Conservation (phyloP, 805 yeast species). For the Saccharomycopsis fibuligera region DNA sequence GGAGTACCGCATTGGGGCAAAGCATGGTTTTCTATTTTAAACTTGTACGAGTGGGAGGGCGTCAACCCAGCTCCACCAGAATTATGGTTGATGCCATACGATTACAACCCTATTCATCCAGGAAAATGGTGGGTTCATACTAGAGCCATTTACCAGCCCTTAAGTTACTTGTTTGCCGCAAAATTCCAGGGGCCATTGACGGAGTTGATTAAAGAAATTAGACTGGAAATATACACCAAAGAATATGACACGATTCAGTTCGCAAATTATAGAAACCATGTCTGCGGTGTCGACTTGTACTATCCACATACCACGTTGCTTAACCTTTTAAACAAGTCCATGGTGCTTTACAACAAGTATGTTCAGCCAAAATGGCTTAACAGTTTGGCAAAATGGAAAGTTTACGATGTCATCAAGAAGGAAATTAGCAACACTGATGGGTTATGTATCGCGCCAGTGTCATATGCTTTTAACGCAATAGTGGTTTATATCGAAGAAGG, state of each 20-base stretch:
- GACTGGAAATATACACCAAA: constrained; percentile 67
- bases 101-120: constrained; percentile 73
- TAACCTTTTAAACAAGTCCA: constrained; percentile 50
- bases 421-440: constrained; percentile 75
- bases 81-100: constrained; percentile 79
- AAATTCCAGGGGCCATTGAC: constrained; percentile 51
- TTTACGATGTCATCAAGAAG: constrained; percentile 59
- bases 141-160: constrained; percentile 80
- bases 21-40: constrained; percentile 76
- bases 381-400: constrained; percentile 42
- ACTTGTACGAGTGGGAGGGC: constrained; percentile 89
- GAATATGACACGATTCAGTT: constrained; percentile 68
- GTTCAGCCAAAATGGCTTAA: constrained; percentile 74
- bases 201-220: constrained; percentile 56
- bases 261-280: constrained; percentile 64
- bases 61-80: constrained; percentile 98
- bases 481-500: constrained; percentile 71
- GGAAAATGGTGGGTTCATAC: constrained; percentile 99
- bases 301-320: constrained; percentile 80
- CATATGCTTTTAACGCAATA: constrained; percentile 74
- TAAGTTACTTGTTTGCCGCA: constrained; percentile 70
- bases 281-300: constrained; percentile 87
- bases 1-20: constrained; percentile 98
- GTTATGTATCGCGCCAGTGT: constrained; percentile 90
- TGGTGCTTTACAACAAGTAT: constrained; percentile 61